A percentile compares a stretch with the other conserved stretches of the same genome.
Conservation (phyloP, 2,329 filamentous ascomycete genomes). For the Curvularia spicifera region DNA sequence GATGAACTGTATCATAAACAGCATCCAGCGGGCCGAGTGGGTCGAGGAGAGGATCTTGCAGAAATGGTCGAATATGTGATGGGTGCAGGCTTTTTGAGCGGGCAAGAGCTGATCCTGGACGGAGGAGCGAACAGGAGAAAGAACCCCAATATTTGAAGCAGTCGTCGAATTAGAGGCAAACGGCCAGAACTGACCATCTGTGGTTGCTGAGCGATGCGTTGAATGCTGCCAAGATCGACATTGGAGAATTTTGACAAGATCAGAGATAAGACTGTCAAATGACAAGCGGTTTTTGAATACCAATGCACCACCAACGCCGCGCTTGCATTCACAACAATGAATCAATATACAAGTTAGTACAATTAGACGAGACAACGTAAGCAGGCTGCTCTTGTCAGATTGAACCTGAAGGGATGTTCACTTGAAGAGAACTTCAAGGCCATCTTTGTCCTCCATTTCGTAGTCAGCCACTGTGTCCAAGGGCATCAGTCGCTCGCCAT, state of each 20-base stretch:
- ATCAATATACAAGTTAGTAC: neutral
- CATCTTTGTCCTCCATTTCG: conserved; percentile 49
- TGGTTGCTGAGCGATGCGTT: neutral
- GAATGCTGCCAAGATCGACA: neutral
- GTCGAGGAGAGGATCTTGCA: conserved; percentile 57
- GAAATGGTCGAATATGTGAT: conserved; percentile 52
- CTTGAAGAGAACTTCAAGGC: conserved; percentile 47
- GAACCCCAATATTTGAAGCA: conserved; percentile 28
- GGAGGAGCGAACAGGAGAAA: conserved; percentile 34
- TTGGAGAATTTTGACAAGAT: neutral
- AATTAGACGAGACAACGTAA: neutral
- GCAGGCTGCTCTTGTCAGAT: neutral
- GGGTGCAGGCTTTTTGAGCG: conserved; percentile 51
- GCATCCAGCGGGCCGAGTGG: conserved; percentile 58
- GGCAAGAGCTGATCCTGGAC: conserved; percentile 35
- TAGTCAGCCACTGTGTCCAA: conserved; percentile 40
- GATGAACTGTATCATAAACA: conserved; percentile 55
- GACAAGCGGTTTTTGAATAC: neutral
- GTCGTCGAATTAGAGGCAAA: neutral
- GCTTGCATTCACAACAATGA: conserved; percentile 3
- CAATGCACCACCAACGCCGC: conserved; percentile 14
- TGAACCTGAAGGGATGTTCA: conserved; percentile 19
- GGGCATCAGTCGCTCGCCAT: conserved; percentile 47
- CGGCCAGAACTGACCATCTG: neutral
- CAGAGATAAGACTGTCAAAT: neutral